Base-by-base conservation (phyloP, 768 basidiomycete genomes). In the Leccinum truebloodii region DNA sequence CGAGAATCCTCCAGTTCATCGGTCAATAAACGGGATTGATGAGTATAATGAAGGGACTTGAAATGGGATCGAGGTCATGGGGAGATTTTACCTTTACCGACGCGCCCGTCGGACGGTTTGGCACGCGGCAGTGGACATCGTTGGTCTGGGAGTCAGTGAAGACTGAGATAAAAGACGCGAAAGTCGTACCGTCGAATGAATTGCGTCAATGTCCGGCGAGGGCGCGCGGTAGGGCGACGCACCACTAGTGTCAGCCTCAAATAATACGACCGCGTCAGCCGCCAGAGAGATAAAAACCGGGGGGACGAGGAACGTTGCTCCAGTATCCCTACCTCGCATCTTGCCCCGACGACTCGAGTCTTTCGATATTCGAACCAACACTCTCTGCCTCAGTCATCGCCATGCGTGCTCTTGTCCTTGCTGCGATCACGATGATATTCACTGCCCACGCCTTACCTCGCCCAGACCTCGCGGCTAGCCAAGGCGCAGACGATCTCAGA, bases 361-460 rank as follows among this genome's bases (percentile, higher is more conserved):
- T 28, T 51, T 52, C 44, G 44, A 46, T 37, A 50, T 51, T 69
- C n/a, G 50, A 65, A 50, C 34, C 4, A 41, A 44, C 56, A 57
- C 59, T 57, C 55, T 59, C 59, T 48, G 48, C 60, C 54, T 51
- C 55, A 50, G 50, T 59, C 71, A 68, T 61, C 62, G 63, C 63
- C 65, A 75, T 75, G 71, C 71, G 69, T 64, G 16, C 37, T 51
- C 41, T 63, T 48, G 53, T 58, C 55, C 52, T 69, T 53, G 64
- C 67, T 67, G 67, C 73, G 67, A 63, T 71, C 63, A 64, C 58
- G 20, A 60, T 59, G 56, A 67, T 68, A 51, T 52, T 63, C 59
- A 61, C 39, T 1, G 50, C 37, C 61, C 57, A 63, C 55, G 71
- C 69, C 26, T 22, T 65, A 51, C 71, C 73, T 64, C 65, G 55